Evolutionary conservation across 2,329 filamentous ascomycete species (phyloP).

Genomic region (Alternaria dauci): DNA sequence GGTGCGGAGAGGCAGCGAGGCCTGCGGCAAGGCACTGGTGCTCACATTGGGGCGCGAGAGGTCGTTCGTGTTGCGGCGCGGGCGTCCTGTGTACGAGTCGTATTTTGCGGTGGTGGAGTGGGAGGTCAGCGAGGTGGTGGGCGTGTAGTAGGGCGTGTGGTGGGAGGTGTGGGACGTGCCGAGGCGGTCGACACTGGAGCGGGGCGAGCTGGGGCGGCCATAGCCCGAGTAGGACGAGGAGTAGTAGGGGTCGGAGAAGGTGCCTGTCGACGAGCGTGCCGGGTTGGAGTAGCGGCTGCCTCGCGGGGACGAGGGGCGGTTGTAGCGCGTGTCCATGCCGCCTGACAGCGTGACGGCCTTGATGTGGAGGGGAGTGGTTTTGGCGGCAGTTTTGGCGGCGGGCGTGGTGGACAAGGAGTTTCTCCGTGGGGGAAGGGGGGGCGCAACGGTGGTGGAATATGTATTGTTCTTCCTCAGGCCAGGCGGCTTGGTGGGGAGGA

Average conservation of each 20-base stretch:
- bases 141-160: constrained; percentile 36
- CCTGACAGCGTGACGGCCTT: constrained; percentile 30
- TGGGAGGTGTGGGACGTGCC: constrained; percentile 12
- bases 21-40: constrained; percentile 33
- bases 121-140: constrained; percentile 38
- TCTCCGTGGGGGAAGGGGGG: constrained; percentile 39
- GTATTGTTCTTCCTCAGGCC: constrained; percentile 29
- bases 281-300: constrained; percentile 39
- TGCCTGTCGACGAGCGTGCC: constrained; percentile 49
- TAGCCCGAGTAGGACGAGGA: constrained; percentile 36
- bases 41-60: constrained; percentile 48
- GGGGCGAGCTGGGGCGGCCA: constrained; percentile 44
- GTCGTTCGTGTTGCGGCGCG: constrained; percentile 56
- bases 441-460: constrained; percentile 28
- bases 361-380: constrained; percentile 32
- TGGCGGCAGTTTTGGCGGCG: constrained; percentile 30
- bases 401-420: constrained; percentile 33
- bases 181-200: constrained; percentile 47
- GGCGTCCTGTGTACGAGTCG: constrained; percentile 56
- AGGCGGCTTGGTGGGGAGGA: constrained; percentile 35
- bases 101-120: constrained; percentile 46
- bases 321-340: constrained; percentile 48
- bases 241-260: constrained; percentile 47
- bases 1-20: constrained; percentile 45
- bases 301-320: constrained; percentile 48